Percentiles rank a stretch among this genome's conserved stretches.
These are phyloP conservation scores for Colletotrichum spaethianum DNA, from an alignment of 2,329 filamentous ascomycete species.

Conservation along the genomic window DNA sequence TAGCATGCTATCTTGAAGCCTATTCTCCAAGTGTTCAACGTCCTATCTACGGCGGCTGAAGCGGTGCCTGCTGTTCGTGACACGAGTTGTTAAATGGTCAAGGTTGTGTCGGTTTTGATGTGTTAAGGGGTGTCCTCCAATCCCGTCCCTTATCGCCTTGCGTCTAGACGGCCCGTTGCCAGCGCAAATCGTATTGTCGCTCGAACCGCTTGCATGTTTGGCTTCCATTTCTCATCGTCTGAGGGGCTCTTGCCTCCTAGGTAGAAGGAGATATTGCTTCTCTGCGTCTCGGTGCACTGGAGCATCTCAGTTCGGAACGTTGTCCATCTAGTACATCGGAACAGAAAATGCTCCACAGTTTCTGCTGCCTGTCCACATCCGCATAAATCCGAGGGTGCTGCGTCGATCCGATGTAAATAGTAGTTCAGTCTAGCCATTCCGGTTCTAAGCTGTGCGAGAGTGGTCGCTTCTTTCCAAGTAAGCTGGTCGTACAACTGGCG, in stretches of 20 bases:
- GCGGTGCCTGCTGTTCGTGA: slow-evolving; percentile 30
- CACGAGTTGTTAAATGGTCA: background rate
- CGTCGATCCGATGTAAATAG: background rate
- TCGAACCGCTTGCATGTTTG: background rate
- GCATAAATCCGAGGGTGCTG: background rate
- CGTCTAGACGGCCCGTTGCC: background rate
- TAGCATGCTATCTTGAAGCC: slow-evolving; percentile 40
- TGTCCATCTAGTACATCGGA: background rate
- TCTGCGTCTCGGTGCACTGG: background rate
- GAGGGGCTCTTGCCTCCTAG: background rate
- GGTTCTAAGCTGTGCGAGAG: background rate
- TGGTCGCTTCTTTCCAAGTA: background rate
- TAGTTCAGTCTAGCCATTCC: background rate
- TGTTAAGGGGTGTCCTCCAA: background rate
- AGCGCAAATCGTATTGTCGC: background rate
- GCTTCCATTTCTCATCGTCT: background rate
- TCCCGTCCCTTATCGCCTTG: background rate
- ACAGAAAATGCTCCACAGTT: background rate
- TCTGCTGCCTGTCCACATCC: background rate
- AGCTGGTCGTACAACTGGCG: background rate
- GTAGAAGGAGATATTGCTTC: background rate
- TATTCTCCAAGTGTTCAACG: slow-evolving; percentile 42
- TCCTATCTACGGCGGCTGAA: slow-evolving; percentile 42
- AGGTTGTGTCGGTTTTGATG: background rate
- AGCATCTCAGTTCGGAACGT: background rate